These are phyloP conservation scores for Smallanthus sonchifolius DNA, from an alignment of 129 eudicot genomes.

Conservation along the genomic window DNA sequence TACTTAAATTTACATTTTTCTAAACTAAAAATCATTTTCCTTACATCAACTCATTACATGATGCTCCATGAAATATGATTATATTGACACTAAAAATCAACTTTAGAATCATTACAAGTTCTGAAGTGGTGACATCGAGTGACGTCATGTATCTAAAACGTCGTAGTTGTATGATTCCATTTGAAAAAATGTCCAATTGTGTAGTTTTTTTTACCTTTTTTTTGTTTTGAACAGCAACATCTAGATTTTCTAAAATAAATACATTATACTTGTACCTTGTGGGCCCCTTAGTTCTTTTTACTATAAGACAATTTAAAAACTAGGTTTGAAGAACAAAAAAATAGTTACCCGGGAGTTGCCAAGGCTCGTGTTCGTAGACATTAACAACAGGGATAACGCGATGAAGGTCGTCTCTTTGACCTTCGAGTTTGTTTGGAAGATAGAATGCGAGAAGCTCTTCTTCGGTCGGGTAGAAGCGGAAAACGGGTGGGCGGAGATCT, in stretches of 20 bases:
- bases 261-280: too few relatives aligned
- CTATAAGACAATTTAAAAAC: not conserved
- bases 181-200: too few relatives aligned
- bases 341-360: conserved; percentile 49
- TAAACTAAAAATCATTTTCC: not conserved
- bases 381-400: conserved; percentile 58
- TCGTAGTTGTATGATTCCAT: not conserved
- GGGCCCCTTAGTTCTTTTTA: not conserved
- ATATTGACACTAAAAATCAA: not conserved
- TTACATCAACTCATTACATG: not conserved
- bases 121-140: too few relatives aligned
- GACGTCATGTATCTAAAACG: not conserved
- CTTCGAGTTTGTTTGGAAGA: conserved; percentile 47
- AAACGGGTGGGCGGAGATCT: conserved; percentile 33
- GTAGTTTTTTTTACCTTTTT: too few relatives aligned
- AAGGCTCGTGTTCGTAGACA: conserved; percentile 57
- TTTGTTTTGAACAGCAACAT: too few relatives aligned
- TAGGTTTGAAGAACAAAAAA: not conserved
- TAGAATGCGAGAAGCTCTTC: conserved; percentile 72
- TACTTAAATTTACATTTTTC: not conserved
- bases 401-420: conserved; percentile 23
- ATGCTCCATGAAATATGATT: not conserved
- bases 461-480: conserved; percentile 78
- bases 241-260: too few relatives aligned
- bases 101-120: not conserved